Evolutionary conservation across 345 rosid species (phyloP).

Genomic region (Punica granatum): DNA sequence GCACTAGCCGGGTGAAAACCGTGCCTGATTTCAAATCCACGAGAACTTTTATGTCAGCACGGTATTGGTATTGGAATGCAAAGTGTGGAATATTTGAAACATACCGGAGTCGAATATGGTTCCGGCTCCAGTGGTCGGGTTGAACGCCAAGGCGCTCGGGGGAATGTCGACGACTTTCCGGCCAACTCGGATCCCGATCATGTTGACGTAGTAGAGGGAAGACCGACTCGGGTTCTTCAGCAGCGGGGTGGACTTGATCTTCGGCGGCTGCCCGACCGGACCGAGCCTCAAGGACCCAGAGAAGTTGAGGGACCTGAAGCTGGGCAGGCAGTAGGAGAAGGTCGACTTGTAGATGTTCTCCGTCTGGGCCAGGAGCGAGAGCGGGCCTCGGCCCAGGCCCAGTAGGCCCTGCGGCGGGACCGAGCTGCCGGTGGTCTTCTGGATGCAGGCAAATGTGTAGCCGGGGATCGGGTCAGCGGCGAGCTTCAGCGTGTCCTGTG

Average conservation of each 20-base stretch:
- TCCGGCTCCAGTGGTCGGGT: slow-evolving; percentile 78
- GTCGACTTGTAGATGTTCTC: slow-evolving; percentile 63
- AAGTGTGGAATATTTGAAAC: no score
- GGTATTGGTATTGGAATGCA: no score
- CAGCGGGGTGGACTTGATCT: slow-evolving; percentile 76
- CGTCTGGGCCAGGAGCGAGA: slow-evolving; percentile 77
- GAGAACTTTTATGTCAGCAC: no score
- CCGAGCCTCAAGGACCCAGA: slow-evolving; percentile 90
- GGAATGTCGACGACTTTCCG: slow-evolving; percentile 66
- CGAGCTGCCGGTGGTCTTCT: slow-evolving; percentile 56
- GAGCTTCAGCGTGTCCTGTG: slow-evolving; percentile 56
- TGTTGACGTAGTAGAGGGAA: slow-evolving; percentile 78
- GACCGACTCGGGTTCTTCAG: slow-evolving; percentile 78
- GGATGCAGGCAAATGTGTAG: slow-evolving; percentile 90
- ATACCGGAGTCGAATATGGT: slow-evolving; percentile 93
- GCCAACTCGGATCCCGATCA: slow-evolving; percentile 72
- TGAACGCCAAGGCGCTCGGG: slow-evolving; percentile 51
- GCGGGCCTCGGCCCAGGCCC: slow-evolving; percentile 86
- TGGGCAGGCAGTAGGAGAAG: slow-evolving; percentile 91
- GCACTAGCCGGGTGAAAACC: slow-evolving; percentile 69
- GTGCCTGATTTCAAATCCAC: slow-evolving; percentile 40
- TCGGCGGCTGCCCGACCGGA: slow-evolving; percentile 58
- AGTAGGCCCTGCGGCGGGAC: slow-evolving; percentile 80
- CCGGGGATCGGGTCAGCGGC: slow-evolving; percentile 50
- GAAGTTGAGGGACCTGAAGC: slow-evolving; percentile 61